Conservation (phyloP, 345 rosid genomes). For the Dimocarpus longan region DNA sequence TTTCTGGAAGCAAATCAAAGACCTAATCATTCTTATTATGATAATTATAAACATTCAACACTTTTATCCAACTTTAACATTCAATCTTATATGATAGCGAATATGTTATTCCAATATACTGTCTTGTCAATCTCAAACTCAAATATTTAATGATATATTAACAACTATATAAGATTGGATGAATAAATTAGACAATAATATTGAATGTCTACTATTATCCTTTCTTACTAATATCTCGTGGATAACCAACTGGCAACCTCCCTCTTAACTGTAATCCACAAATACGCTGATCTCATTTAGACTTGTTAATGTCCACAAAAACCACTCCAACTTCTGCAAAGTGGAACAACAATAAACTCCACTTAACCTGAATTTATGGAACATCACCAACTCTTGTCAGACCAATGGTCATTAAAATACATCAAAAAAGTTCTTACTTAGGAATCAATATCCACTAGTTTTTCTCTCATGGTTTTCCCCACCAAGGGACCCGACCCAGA, state of each 20-base stretch:
- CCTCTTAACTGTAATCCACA: background rate
- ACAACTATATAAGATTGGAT: too few species aligned
- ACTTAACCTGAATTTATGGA: background rate
- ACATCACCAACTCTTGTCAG: background rate
- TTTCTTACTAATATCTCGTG: too few species aligned
- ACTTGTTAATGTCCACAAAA: background rate
- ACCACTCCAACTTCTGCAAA: background rate
- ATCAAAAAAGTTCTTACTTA: background rate
- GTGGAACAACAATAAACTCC: constrained; percentile 18
- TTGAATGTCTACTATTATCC: too few species aligned
- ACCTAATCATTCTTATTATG: too few species aligned
- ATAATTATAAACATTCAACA: too few species aligned
- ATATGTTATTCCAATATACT: too few species aligned
- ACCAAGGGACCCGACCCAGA: background rate
- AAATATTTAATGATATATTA: too few species aligned
- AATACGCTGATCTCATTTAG: background rate
- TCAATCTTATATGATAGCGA: too few species aligned
- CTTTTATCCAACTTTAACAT: too few species aligned
- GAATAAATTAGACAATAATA: too few species aligned
- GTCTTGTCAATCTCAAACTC: too few species aligned
- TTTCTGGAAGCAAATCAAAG: too few species aligned
- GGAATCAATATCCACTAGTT: background rate
- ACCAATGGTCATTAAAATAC: background rate
- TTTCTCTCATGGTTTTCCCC: background rate
- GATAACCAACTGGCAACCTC: background rate